Conservation (phyloP, 2,329 filamentous ascomycete species). For the Ilyonectria mors-panacis region DNA sequence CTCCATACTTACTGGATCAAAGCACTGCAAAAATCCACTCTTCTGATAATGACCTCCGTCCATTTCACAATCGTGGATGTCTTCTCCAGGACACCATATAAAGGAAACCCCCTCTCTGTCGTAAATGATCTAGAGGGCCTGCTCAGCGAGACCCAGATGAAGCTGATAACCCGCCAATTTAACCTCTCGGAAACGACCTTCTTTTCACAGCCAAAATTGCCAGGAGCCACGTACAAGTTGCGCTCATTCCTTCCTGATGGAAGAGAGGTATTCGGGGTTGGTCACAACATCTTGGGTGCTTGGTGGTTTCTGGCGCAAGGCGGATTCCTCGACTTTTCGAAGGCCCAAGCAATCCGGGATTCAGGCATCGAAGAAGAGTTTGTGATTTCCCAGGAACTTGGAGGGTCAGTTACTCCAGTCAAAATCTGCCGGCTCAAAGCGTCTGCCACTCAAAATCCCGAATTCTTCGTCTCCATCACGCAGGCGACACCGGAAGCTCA, state of each 20-base stretch:
- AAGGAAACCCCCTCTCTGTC: slow-evolving; percentile 41
- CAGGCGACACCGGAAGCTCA: slow-evolving; percentile 15
- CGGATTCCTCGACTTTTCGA: slow-evolving; percentile 28
- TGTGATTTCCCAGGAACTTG: slow-evolving; percentile 11
- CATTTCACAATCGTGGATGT: slow-evolving; percentile 36
- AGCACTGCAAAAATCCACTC: not conserved
- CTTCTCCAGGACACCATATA: slow-evolving; percentile 37
- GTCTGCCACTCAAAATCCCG: not conserved
- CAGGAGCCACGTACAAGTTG: slow-evolving; percentile 27
- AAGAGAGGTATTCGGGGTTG: slow-evolving; percentile 40
- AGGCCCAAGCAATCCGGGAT: not conserved
- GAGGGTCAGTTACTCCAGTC: slow-evolving; percentile 10
- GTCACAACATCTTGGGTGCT: slow-evolving; percentile 43
- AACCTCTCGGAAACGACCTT: slow-evolving; percentile 45
- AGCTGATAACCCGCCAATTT: slow-evolving; percentile 43
- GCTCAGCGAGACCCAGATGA: slow-evolving; percentile 37
- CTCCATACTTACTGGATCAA: too few relatives aligned
- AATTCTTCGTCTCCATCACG: slow-evolving; percentile 10
- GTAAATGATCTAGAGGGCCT: slow-evolving; percentile 32
- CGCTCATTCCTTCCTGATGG: slow-evolving; percentile 41
- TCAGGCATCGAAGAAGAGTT: not conserved
- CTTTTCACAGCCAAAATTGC: slow-evolving; percentile 17
- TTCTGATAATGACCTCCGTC: not conserved
- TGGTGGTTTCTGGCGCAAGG: slow-evolving; percentile 41
- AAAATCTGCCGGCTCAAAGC: not conserved